phyloP scores from a whole-genome alignment of 1,139 yeast genomes.

The Diutina siamensis region DNA sequence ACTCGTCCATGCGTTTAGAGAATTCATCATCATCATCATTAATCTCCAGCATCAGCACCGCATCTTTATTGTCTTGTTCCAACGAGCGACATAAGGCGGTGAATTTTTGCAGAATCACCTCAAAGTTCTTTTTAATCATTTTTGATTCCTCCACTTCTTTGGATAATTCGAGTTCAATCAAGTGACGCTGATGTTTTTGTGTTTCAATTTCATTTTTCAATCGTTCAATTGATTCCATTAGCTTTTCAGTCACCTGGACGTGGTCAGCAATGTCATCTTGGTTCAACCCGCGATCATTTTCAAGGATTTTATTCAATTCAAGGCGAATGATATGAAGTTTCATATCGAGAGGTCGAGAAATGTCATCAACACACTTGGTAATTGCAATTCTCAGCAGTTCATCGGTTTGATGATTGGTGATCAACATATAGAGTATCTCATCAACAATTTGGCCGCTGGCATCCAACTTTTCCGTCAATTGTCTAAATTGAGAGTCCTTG shows the following conservation, averaged over 20 bases:
- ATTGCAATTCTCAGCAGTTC: neutral
- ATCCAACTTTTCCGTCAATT: neutral
- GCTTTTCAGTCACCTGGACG: constrained; percentile 1
- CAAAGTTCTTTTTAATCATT: neutral
- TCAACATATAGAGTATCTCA: neutral
- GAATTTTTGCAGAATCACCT: constrained; percentile 1
- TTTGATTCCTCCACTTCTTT: neutral
- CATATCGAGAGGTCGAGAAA: neutral
- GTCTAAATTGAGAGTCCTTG: neutral
- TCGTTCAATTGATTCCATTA: neutral
- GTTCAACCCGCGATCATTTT: neutral
- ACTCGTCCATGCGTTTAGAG: neutral
- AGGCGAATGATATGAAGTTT: neutral
- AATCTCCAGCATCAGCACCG: constrained; percentile 2
- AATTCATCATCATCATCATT: neutral
- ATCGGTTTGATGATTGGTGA: neutral
- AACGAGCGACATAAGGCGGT: neutral
- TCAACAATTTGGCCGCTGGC: neutral
- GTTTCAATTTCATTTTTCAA: neutral
- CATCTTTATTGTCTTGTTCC: neutral
- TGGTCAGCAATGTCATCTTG: neutral
- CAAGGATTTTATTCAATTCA: neutral
- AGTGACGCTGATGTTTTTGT: neutral
- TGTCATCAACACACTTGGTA: neutral
- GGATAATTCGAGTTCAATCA: neutral